Base-by-base conservation (phyloP, 2,329 filamentous ascomycete species). In the Curvularia lunata region DNA sequence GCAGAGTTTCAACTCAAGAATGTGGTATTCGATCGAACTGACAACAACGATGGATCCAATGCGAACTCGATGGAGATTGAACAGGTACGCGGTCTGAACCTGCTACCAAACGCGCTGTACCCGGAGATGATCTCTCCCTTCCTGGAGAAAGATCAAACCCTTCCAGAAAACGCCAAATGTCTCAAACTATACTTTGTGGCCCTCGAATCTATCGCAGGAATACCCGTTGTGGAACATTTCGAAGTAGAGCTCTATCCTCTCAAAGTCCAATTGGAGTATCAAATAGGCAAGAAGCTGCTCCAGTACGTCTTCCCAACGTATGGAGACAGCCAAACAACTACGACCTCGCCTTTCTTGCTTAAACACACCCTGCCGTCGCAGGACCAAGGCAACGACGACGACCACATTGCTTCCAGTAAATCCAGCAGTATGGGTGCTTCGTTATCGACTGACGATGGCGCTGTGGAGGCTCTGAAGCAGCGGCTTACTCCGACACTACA, bases 41-140 rank as follows among this genome's bases (percentile, higher is more conserved):
- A 99, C 79, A 97, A 98, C 72, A 92, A 90, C 23, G 95, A 99
- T 74, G 96, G 95, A 1, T 99, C 95, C 1, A 97, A 99, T 74
- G 88, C 92, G 79, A 99, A 99, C 73, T 82, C 91, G 40, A 86
- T 99, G 71, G 91, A 96, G 64, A 90, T 99, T 60, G 91, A 92
- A 62, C 90, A 90, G 64, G 88, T 99, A 48, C 86, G 92, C 30
- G 95, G 96, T 1, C 85, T 96, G 66, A 99, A 99, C 74, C 83
- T 98, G 25, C 83, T 99, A 4, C 89, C 90, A 0, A 89, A 97
- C 74, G 94, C 95, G 1, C 88, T 95, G 19, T 99, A 99, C 72
- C 95, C 95, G 0, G 90, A 96, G 74, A 98, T 99, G 84, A 92
- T 99, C 59, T 89, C 90, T 16, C 93, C 95, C 0, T 98, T 96